phyloP scores from a whole-genome alignment of 176 grass and related monocot genomes.

The Aegilops speltoides region DNA sequence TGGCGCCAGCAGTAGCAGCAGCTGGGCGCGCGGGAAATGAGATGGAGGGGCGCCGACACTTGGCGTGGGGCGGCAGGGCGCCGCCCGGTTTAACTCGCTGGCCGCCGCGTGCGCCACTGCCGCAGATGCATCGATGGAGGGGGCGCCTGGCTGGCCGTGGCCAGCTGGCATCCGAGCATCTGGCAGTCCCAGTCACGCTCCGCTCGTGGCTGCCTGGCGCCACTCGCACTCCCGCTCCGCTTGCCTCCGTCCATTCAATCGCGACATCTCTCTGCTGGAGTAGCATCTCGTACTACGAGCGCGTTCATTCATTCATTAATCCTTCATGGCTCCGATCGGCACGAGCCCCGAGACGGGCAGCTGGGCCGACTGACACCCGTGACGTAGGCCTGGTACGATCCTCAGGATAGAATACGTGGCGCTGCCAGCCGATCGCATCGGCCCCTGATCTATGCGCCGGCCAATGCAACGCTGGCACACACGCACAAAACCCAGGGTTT shows the following conservation, averaged over 20 bases:
- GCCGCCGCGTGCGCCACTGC: not conserved
- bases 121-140: not conserved
- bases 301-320: not conserved
- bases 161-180: not conserved
- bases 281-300: not conserved
- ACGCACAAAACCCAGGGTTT: too few species aligned
- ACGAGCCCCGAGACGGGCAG: not conserved
- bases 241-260: not conserved
- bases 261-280: not conserved
- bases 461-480: too few species aligned
- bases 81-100: not conserved
- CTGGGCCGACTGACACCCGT: not conserved
- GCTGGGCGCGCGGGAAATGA: too few species aligned
- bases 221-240: not conserved
- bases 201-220: not conserved
- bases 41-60: too few species aligned
- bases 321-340: not conserved
- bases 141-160: not conserved
- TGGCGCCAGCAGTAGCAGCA: too few species aligned
- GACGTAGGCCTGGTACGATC: not conserved
- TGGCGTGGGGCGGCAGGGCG: not conserved
- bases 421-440: not conserved
- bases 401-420: not conserved
- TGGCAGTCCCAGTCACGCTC: slow-evolving; percentile 1
- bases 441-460: too few species aligned